These are phyloP conservation scores for Candida alai DNA, from an alignment of 805 yeast species.

Conservation along the genomic window DNA sequence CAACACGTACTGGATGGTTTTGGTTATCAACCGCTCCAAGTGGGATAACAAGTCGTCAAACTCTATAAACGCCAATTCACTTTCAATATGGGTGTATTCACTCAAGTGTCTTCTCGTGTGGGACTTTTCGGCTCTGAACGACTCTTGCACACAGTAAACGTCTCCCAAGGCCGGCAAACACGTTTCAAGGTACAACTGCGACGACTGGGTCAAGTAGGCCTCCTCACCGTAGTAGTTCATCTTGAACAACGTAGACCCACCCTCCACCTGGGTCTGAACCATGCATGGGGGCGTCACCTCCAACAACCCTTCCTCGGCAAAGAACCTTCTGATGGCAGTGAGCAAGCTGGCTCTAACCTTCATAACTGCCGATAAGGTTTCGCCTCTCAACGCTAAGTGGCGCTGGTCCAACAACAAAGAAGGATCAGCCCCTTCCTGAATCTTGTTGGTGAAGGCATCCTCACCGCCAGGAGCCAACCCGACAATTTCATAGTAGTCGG, in stretches of 20 bases:
- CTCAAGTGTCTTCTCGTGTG: constrained; percentile 97
- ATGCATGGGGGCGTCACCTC: constrained; percentile 99
- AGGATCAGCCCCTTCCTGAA: constrained; percentile 92
- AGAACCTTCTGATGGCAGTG: constrained; percentile 71
- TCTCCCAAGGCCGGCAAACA: constrained; percentile 95
- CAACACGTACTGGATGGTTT: constrained; percentile 67
- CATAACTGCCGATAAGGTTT: constrained; percentile 86
- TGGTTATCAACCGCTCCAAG: constrained; percentile 73
- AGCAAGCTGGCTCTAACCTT: constrained; percentile 86
- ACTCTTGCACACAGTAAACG: constrained; percentile 95
- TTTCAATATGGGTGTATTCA: constrained; percentile 96
- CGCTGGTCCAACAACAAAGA: constrained; percentile 90
- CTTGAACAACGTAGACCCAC: constrained; percentile 94
- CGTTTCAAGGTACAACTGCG: constrained; percentile 95
- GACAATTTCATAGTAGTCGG: constrained; percentile 82
- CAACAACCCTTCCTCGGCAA: constrained; percentile 63
- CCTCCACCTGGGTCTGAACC: constrained; percentile 99
- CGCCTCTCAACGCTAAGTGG: constrained; percentile 95
- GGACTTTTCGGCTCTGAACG: constrained; percentile 98
- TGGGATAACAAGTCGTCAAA: constrained; percentile 86
- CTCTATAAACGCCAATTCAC: constrained; percentile 81
- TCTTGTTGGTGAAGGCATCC: constrained; percentile 90
- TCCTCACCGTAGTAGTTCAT: constrained; percentile 95
- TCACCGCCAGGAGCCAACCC: constrained; percentile 97
- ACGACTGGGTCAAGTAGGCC: constrained; percentile 93